Conservation (phyloP, 371 early-diverging fungal species). For the Vairimorpha necatrix region DNA sequence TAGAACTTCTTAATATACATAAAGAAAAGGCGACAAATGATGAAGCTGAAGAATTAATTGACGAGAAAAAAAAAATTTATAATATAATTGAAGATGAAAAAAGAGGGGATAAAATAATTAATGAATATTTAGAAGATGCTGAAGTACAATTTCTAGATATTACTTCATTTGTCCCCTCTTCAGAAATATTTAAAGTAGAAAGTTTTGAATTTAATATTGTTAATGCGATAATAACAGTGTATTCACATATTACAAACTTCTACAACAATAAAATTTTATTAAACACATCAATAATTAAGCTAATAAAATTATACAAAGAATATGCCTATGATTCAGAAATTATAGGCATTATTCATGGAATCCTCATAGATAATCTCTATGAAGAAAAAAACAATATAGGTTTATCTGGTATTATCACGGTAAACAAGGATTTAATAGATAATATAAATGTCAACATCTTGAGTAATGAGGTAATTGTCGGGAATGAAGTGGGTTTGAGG, state of each 20-base stretch:
- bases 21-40: background rate
- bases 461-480: background rate
- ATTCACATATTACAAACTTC: conserved; percentile 9
- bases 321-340: background rate
- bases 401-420: background rate
- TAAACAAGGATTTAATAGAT: background rate
- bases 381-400: background rate
- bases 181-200: background rate
- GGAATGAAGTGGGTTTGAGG: conserved; percentile 5
- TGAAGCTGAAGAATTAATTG: too few species aligned
- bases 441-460: too few species aligned
- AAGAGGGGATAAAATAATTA: background rate
- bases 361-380: conserved; percentile 8
- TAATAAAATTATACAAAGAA: background rate
- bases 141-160: background rate
- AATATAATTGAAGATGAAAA: background rate
- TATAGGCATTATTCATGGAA: background rate
- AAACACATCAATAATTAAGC: background rate
- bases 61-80: background rate
- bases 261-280: background rate
- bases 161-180: background rate
- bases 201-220: background rate
- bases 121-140: background rate
- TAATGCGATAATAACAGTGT: background rate
- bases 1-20: background rate